Percentiles rank a stretch among this genome's conserved stretches.
Evolutionary conservation across 2,329 filamentous ascomycete species (phyloP).

Genomic region (Drechmeria coniospora): DNA sequence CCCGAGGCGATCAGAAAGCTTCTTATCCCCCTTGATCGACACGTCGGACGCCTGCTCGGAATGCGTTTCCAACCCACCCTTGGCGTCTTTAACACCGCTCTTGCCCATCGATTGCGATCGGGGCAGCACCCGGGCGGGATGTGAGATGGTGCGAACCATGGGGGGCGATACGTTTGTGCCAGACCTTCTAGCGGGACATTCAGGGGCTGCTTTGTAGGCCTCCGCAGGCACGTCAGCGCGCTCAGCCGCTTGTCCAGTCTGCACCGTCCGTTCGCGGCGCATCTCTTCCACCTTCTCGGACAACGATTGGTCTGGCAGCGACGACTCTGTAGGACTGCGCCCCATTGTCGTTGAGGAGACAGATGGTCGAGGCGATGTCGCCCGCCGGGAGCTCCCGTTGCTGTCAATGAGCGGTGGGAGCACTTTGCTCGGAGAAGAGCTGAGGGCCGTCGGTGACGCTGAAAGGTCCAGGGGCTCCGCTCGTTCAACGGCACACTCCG

Average conservation of each 20-base stretch:
- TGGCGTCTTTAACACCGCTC: constrained; percentile 20
- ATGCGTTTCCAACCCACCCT: constrained; percentile 10
- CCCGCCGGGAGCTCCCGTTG: not conserved
- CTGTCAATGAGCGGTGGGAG: not conserved
- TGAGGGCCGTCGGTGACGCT: constrained; percentile 14
- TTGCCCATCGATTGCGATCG: constrained; percentile 31
- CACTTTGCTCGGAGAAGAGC: constrained; percentile 6
- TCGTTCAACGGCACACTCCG: constrained; percentile 25
- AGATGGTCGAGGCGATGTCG: constrained; percentile 6
- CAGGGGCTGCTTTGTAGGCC: constrained; percentile 11
- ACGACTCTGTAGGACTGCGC: constrained; percentile 7
- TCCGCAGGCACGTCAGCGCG: constrained; percentile 4
- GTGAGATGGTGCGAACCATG: constrained; percentile 36
- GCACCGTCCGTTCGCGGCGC: constrained; percentile 29
- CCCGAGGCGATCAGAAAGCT: constrained; percentile 57
- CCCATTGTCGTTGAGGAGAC: constrained; percentile 8
- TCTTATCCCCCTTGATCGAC: constrained; percentile 49
- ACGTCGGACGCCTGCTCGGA: constrained; percentile 18
- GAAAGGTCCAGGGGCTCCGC: constrained; percentile 37
- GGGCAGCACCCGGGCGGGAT: constrained; percentile 30
- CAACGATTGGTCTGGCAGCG: constrained; percentile 13
- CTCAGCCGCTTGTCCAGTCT: constrained; percentile 10
- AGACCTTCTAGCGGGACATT: constrained; percentile 27
- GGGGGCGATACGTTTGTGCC: constrained; percentile 34
- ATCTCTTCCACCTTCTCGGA: constrained; percentile 35